Evolutionary conservation across 495 filamentous ascomycete species (phyloP).

Genomic region (Aspergillus sclerotiicarbonarius): DNA sequence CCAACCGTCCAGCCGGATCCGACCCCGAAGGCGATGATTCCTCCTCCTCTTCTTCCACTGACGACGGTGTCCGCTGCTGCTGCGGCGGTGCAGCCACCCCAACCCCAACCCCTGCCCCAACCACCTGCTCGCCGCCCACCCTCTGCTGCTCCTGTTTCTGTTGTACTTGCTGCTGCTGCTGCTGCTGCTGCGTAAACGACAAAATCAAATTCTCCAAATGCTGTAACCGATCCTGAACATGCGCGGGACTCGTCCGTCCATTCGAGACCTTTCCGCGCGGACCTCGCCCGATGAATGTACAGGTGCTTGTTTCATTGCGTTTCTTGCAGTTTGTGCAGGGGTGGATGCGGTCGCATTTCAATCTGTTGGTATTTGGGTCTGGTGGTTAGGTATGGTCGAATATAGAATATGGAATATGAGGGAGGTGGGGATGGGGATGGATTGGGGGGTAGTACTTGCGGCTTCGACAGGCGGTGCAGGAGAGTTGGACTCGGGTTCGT

Average conservation of each 20-base stretch:
- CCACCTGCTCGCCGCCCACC: neutral
- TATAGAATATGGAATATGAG: neutral
- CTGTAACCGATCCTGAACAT: constrained; percentile 48
- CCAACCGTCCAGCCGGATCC: constrained; percentile 67
- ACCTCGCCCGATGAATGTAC: constrained; percentile 42
- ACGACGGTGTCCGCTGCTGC: neutral
- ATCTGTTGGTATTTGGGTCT: constrained; percentile 15
- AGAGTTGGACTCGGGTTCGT: constrained; percentile 51
- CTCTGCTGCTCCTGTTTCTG: neutral
- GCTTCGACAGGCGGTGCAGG: constrained; percentile 51
- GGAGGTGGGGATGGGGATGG: neutral
- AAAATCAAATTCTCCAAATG: constrained; percentile 53
- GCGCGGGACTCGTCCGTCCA: constrained; percentile 33
- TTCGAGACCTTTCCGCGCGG: constrained; percentile 33
- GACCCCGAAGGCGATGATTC: constrained; percentile 5
- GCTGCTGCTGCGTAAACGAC: constrained; percentile 42
- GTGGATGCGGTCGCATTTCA: constrained; percentile 52
- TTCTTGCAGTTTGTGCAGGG: constrained; percentile 52
- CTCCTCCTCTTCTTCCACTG: neutral
- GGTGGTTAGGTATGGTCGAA: too few species aligned
- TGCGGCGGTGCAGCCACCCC: neutral
- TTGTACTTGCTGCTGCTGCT: constrained; percentile 12
- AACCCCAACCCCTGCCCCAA: neutral
- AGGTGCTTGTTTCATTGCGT: constrained; percentile 41
- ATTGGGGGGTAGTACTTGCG: constrained; percentile 46